Evolutionary conservation across 495 filamentous ascomycete species (phyloP).

Genomic region (Trichoderma virens): DNA sequence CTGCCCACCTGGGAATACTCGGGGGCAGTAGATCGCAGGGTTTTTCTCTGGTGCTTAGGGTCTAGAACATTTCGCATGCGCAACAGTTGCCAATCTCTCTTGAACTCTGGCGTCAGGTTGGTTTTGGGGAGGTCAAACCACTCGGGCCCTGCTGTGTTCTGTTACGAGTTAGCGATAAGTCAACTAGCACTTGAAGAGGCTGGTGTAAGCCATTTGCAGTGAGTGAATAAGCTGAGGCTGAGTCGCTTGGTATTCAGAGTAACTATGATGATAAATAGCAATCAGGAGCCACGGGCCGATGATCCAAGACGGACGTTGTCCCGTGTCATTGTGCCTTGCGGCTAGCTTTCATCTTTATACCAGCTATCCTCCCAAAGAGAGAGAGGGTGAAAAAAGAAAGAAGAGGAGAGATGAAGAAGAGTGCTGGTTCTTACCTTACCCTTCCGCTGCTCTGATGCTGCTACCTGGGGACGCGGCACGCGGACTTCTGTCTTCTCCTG

Average conservation of each 20-base stretch:
- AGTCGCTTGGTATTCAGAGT: constrained; percentile 68
- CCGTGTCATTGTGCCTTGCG: constrained; percentile 13
- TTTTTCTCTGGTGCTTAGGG: constrained; percentile 79
- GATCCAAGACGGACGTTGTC: constrained; percentile 42
- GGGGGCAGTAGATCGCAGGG: constrained; percentile 53
- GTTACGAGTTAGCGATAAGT: constrained; percentile 23
- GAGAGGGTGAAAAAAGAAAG: neutral
- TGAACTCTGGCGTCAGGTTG: constrained; percentile 72
- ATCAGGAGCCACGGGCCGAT: constrained; percentile 48
- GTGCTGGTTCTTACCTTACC: neutral
- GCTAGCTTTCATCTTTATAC: constrained; percentile 38
- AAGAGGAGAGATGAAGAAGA: neutral
- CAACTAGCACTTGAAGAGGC: neutral
- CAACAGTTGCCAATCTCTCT: constrained; percentile 77
- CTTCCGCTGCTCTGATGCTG: neutral
- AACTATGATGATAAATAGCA: constrained; percentile 87
- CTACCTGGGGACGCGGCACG: neutral
- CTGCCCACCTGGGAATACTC: constrained; percentile 84
- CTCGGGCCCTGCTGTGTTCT: constrained; percentile 48
- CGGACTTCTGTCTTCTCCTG: neutral
- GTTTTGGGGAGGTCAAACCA: constrained; percentile 47
- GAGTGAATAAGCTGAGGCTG: constrained; percentile 4
- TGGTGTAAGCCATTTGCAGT: neutral
- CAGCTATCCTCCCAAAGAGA: neutral
- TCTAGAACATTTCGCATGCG: constrained; percentile 85